These are phyloP conservation scores for Brassica cretica DNA, from an alignment of 345 rosid species.

Conservation along the genomic window DNA sequence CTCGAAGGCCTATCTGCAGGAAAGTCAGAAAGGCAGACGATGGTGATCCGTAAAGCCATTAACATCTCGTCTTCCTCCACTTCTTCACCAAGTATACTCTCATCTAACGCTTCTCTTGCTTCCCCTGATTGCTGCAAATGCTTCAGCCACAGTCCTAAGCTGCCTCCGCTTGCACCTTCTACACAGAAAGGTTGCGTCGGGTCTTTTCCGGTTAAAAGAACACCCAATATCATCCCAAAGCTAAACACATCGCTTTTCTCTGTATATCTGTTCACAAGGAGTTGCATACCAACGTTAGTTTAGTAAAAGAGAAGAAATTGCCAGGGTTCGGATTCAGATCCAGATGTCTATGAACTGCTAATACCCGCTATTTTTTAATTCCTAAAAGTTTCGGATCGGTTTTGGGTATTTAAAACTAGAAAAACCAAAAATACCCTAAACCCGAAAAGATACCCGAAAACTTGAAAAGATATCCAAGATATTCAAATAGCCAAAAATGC, in stretches of 20 bases:
- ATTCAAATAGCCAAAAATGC: no score
- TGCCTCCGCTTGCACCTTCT: slow-evolving; percentile 57
- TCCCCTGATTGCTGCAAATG: slow-evolving; percentile 89
- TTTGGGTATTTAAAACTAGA: no score
- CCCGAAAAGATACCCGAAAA: no score
- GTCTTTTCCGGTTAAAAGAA: slow-evolving; percentile 78
- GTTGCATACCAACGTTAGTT: neutral
- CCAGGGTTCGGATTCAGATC: no score
- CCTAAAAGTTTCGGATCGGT: no score
- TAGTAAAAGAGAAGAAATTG: slow-evolving; percentile 18
- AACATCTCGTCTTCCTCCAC: slow-evolving; percentile 96
- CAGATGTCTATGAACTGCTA: no score
- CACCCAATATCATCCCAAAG: slow-evolving; percentile 91
- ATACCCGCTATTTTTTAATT: no score
- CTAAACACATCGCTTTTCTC: slow-evolving; percentile 89
- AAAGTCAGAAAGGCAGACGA: slow-evolving; percentile 78
- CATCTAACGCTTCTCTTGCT: slow-evolving; percentile 77
- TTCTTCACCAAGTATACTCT: slow-evolving; percentile 84
- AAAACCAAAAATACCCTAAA: no score
- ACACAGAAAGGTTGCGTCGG: slow-evolving; percentile 65
- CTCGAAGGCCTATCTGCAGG: slow-evolving; percentile 93
- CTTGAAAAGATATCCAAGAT: no score
- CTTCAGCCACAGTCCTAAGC: slow-evolving; percentile 76
- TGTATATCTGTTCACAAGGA: slow-evolving; percentile 57
- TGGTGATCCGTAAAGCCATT: slow-evolving; percentile 91